Conservation (phyloP, 768 basidiomycete genomes). For the Suillus americanus region DNA sequence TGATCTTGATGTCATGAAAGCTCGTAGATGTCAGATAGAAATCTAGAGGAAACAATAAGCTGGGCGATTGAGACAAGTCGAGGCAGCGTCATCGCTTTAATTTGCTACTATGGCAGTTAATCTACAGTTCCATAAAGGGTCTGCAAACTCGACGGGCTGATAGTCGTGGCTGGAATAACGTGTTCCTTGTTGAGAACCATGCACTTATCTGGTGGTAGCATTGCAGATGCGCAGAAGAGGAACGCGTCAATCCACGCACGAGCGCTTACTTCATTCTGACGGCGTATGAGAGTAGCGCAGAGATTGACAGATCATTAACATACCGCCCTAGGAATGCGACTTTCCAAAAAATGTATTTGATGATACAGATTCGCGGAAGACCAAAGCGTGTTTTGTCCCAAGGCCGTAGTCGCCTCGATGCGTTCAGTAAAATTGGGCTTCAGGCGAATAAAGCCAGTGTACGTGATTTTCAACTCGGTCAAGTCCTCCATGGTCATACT, state of each 20-base stretch:
- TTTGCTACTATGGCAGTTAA: neutral
- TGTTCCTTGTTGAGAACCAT: neutral
- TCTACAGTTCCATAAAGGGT: neutral
- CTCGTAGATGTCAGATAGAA: neutral
- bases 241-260: neutral
- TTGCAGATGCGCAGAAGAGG: neutral
- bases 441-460: neutral
- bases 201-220: neutral
- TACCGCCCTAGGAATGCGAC: neutral
- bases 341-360: neutral
- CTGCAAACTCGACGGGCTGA: neutral
- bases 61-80: neutral
- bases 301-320: neutral
- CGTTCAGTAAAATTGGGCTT: neutral
- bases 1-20: neutral
- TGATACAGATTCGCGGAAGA: neutral
- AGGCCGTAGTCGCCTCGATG: neutral
- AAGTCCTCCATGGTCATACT: neutral
- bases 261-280: neutral
- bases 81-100: neutral
- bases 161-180: too few species aligned
- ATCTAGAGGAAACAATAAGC: neutral
- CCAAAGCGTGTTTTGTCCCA: neutral
- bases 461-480: neutral
- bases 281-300: neutral